phyloP scores from a whole-genome alignment of 495 filamentous ascomycete species.

The Xylaria curta region DNA sequence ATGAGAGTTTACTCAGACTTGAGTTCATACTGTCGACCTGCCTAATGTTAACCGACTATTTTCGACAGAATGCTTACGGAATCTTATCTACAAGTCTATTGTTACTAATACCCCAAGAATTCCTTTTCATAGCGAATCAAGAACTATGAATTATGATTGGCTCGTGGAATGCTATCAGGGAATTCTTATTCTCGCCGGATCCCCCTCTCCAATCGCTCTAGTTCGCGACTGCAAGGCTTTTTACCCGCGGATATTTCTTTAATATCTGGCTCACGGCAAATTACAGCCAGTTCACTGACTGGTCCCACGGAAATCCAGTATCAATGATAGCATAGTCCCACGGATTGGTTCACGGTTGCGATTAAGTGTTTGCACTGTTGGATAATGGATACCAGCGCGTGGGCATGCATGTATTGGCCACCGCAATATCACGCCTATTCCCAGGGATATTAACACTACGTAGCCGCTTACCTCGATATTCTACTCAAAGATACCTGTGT shows the following conservation, averaged over 20 bases:
- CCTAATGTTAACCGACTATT: background rate
- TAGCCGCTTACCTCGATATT: background rate
- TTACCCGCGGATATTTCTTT: conserved; percentile 13
- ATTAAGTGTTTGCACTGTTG: background rate
- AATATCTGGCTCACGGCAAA: conserved; percentile 9
- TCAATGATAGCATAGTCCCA: background rate
- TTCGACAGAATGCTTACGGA: background rate
- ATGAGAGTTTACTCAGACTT: background rate
- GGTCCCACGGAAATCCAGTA: background rate
- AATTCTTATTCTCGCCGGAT: background rate
- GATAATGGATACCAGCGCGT: background rate
- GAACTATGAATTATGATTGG: background rate
- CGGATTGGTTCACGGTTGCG: background rate
- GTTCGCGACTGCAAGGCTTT: background rate
- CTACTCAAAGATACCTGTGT: background rate
- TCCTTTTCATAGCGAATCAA: background rate
- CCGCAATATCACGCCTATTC: background rate
- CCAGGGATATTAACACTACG: background rate
- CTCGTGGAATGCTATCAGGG: background rate
- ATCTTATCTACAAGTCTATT: background rate
- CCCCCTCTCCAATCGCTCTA: background rate
- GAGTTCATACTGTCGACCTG: background rate
- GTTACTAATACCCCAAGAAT: background rate
- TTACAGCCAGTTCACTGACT: background rate
- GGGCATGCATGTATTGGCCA: background rate